phyloP scores from a whole-genome alignment of 306 rosid genomes.

The Lathyrus tuberosus region DNA sequence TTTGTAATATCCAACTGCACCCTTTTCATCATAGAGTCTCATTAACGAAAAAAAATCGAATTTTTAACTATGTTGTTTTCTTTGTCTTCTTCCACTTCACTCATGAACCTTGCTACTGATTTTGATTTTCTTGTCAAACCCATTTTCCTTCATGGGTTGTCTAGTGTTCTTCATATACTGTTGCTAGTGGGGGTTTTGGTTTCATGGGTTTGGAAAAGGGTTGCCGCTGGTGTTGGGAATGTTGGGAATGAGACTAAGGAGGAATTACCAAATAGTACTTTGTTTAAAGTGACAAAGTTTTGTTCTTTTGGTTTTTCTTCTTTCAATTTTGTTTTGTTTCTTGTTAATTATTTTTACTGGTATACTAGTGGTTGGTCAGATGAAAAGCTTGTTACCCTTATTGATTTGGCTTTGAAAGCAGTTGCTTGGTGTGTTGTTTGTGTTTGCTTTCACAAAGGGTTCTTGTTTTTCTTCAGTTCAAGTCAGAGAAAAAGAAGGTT shows the following conservation, averaged over 20 bases:
- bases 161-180: conserved; percentile 37
- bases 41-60: background rate
- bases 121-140: conserved; percentile 44
- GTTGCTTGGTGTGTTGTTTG: conserved; percentile 46
- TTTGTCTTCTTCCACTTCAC: conserved; percentile 2
- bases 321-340: conserved; percentile 35
- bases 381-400: conserved; percentile 45
- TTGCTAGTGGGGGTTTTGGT: conserved; percentile 34
- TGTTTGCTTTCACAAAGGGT: conserved; percentile 36
- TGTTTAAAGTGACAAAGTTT: conserved; percentile 31
- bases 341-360: conserved; percentile 39
- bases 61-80: conserved; percentile 25
- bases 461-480: conserved; percentile 32
- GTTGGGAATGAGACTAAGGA: conserved; percentile 34
- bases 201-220: conserved; percentile 37
- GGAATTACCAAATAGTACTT: conserved; percentile 7
- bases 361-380: conserved; percentile 44
- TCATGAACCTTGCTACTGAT: conserved; percentile 10
- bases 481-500: conserved; percentile 36
- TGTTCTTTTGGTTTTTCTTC: conserved; percentile 44
- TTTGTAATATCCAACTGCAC: background rate
- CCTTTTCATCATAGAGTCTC: background rate
- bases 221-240: background rate
- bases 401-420: conserved; percentile 48
- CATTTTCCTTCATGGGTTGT: conserved; percentile 44